Evolutionary conservation across 352 stramenopile genomes (phyloP).

Genomic region (Paralagenidium karlingii): DNA sequence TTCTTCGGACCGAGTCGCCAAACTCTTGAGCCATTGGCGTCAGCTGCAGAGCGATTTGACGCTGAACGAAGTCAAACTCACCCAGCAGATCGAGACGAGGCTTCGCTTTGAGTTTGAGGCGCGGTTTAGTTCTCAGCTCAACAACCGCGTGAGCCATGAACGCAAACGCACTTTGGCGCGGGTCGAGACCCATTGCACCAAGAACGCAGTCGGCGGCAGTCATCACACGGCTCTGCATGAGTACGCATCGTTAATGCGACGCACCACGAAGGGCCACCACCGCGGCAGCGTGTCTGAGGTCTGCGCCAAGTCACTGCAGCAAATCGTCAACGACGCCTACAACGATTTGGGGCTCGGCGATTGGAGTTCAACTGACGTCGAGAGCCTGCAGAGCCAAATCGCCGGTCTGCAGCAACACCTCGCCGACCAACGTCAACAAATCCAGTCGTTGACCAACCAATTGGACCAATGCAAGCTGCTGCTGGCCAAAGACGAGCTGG

Average conservation of each 20-base stretch:
- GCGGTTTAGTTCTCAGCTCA: conserved; percentile 36
- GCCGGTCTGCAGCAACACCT: conserved; percentile 8
- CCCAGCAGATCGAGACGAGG: conserved; percentile 12
- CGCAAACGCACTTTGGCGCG: conserved; percentile 29
- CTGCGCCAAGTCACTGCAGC: conserved; percentile 12
- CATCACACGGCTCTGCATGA: conserved; percentile 3
- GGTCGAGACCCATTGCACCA: conserved; percentile 15
- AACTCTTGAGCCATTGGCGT: no score
- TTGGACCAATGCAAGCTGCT: conserved; percentile 16
- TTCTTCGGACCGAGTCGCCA: no score
- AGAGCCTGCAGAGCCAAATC: conserved; percentile 17
- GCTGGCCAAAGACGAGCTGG: conserved; percentile 21
- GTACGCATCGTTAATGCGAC: conserved; percentile 11
- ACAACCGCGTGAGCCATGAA: conserved; percentile 37
- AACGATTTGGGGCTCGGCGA: conserved; percentile 27
- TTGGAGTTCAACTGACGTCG: conserved; percentile 36
- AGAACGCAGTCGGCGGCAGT: conserved; percentile 2
- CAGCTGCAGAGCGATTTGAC: no score
- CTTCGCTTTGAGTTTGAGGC: conserved; percentile 35
- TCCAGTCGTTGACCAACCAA: conserved; percentile 3
- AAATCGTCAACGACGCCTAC: conserved; percentile 24
- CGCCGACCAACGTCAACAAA: conserved; percentile 8
- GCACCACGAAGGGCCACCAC: no score
- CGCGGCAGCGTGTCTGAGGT: no score
- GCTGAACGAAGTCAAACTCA: no score